Conservation (phyloP, 441 rosid species). For the Populus tomentosa region DNA sequence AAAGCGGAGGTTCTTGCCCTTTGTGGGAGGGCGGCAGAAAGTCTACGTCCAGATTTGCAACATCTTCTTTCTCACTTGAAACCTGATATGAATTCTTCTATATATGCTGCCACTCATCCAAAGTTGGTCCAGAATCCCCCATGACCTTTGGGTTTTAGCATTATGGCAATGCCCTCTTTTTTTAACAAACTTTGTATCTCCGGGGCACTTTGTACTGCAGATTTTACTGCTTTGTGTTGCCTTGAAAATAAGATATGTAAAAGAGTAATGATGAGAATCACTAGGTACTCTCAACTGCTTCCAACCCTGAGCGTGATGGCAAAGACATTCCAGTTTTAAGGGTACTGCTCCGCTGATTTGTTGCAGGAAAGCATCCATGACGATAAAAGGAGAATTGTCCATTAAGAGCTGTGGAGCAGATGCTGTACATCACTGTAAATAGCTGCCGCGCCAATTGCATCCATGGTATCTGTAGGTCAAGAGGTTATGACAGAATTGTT, state of each 20-base stretch:
- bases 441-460: too few species aligned
- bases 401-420: too few species aligned
- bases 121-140: constrained; percentile 50
- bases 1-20: constrained; percentile 70
- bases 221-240: not conserved
- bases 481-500: too few species aligned
- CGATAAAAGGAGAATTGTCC: not conserved
- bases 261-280: too few species aligned
- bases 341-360: not conserved
- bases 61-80: constrained; percentile 89
- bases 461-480: too few species aligned
- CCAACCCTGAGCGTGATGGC: not conserved
- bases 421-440: too few species aligned
- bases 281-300: not conserved
- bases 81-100: constrained; percentile 64
- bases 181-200: too few species aligned
- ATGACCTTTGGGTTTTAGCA: constrained; percentile 8
- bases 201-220: not conserved
- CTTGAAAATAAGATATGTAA: not conserved
- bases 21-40: constrained; percentile 64
- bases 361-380: not conserved
- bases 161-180: not conserved
- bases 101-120: constrained; percentile 89
- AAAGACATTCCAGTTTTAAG: not conserved
- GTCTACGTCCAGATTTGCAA: constrained; percentile 74